phyloP scores from a whole-genome alignment of 179 eudicot genomes.

The Monotropa hypopitys region DNA sequence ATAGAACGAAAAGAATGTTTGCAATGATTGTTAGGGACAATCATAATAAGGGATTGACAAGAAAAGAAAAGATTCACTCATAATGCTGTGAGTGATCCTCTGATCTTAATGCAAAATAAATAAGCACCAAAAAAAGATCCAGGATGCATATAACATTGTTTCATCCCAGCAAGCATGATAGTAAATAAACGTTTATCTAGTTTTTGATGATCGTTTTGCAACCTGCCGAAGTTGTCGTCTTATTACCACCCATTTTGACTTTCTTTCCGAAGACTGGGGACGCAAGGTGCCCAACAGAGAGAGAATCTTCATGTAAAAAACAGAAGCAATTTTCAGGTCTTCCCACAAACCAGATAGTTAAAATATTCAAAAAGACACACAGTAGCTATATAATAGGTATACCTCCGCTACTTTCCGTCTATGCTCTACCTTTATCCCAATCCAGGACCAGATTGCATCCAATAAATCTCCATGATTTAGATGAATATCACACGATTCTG shows the following conservation, averaged over 20 bases:
- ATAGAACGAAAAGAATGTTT: neutral
- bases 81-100: neutral
- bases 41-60: neutral
- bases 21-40: neutral
- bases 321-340: slow-evolving; percentile 6
- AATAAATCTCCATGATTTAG: slow-evolving; percentile 73
- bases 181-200: neutral
- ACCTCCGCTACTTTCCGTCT: slow-evolving; percentile 94
- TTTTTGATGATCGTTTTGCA: slow-evolving; percentile 1
- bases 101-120: neutral
- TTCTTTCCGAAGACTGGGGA: slow-evolving; percentile 83
- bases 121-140: neutral
- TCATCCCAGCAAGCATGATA: neutral
- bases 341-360: neutral
- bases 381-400: slow-evolving; percentile 1
- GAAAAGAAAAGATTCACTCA: neutral
- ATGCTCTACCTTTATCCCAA: slow-evolving; percentile 59
- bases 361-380: neutral
- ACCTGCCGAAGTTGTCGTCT: slow-evolving; percentile 97
- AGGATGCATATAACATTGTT: neutral
- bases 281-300: slow-evolving; percentile 69
- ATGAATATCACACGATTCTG: slow-evolving; percentile 78
- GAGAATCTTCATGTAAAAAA: slow-evolving; percentile 45
- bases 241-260: slow-evolving; percentile 82
- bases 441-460: slow-evolving; percentile 96